Percentiles rank a stretch among this genome's conserved stretches.
Conservation (phyloP, 2,329 filamentous ascomycete genomes). For the Periglandula ipomoeae region DNA sequence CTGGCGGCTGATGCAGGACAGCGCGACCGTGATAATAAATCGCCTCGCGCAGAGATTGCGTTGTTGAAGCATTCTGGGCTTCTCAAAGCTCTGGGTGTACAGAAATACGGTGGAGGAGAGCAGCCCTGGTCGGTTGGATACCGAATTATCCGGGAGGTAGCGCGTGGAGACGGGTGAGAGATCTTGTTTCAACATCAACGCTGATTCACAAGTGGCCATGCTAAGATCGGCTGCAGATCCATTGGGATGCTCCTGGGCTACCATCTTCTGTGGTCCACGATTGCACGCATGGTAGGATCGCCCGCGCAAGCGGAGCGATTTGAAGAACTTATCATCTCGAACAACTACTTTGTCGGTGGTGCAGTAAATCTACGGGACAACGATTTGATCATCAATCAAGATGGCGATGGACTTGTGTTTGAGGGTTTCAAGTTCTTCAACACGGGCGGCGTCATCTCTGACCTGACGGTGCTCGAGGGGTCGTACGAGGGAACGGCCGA, state of each 20-base stretch:
- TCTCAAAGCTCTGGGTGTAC: conserved; percentile 28
- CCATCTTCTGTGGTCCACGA: conserved; percentile 55
- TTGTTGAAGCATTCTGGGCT: conserved; percentile 33
- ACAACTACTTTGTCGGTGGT: conserved; percentile 58
- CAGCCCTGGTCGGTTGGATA: conserved; percentile 43
- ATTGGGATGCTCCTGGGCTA: conserved; percentile 59
- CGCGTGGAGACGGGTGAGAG: conserved; percentile 50
- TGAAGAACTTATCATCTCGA: conserved; percentile 47
- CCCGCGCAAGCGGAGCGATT: conserved; percentile 48
- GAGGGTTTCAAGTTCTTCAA: conserved; percentile 58
- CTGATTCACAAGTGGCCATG: rapidly evolving
- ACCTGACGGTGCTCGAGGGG: conserved; percentile 57
- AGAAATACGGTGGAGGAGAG: conserved; percentile 33
- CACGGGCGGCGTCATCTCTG: conserved; percentile 57
- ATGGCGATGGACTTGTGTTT: conserved; percentile 48
- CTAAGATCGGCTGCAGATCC: conserved; percentile 26
- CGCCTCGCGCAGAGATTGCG: conserved; percentile 29
- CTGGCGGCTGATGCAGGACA: conserved; percentile 23
- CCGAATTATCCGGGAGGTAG: conserved; percentile 51
- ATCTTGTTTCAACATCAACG: not conserved
- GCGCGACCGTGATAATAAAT: conserved; percentile 30
- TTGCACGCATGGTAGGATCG: conserved; percentile 50
- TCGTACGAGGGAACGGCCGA: conserved; percentile 46
- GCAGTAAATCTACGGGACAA: conserved; percentile 58
- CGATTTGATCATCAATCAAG: conserved; percentile 46